phyloP scores from a whole-genome alignment of 192 early-diverging fungal species.

The Thoreauomyces humboldtii region DNA sequence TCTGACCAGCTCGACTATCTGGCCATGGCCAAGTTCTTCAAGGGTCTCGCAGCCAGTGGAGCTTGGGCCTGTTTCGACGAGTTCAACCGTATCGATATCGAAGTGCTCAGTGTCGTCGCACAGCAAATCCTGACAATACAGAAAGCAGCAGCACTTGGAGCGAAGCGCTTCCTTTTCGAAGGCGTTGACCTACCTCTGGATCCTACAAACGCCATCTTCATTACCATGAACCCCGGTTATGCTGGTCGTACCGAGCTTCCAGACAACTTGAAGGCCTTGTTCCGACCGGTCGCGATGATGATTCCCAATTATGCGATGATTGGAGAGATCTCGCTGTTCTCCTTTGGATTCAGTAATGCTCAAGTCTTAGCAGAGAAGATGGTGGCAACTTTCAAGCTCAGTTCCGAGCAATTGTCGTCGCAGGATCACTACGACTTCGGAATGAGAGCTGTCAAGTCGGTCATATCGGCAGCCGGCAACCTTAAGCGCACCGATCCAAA shows the following conservation, averaged over 20 bases:
- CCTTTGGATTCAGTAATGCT: slow-evolving; percentile 59
- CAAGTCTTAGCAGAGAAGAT: slow-evolving; percentile 62
- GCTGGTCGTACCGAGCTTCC: slow-evolving; percentile 63
- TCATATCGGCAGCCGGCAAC: slow-evolving; percentile 62
- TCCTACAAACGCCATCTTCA: slow-evolving; percentile 61
- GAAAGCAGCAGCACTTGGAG: slow-evolving; percentile 50
- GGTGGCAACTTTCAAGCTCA: slow-evolving; percentile 62
- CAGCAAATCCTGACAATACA: slow-evolving; percentile 65
- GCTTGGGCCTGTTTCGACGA: slow-evolving; percentile 68
- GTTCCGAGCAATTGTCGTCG: slow-evolving; percentile 60
- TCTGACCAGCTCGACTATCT: slow-evolving; percentile 63
- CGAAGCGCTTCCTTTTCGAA: slow-evolving; percentile 56
- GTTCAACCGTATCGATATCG: slow-evolving; percentile 65
- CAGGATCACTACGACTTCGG: slow-evolving; percentile 67
- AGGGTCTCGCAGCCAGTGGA: slow-evolving; percentile 55
- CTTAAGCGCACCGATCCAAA: slow-evolving; percentile 58
- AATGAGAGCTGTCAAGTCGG: slow-evolving; percentile 62
- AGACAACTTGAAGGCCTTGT: slow-evolving; percentile 62
- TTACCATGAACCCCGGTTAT: slow-evolving; percentile 65
- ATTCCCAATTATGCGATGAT: slow-evolving; percentile 69
- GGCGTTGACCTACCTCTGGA: slow-evolving; percentile 58
- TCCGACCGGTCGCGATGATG: slow-evolving; percentile 65
- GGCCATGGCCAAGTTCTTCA: slow-evolving; percentile 66
- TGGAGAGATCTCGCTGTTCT: slow-evolving; percentile 61
- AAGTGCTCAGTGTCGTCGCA: slow-evolving; percentile 60